Evolutionary conservation across 2,329 filamentous ascomycete species (phyloP), one percentile per base, ranked within the genome.

Genomic region (Parascedosporium putredinis): DNA sequence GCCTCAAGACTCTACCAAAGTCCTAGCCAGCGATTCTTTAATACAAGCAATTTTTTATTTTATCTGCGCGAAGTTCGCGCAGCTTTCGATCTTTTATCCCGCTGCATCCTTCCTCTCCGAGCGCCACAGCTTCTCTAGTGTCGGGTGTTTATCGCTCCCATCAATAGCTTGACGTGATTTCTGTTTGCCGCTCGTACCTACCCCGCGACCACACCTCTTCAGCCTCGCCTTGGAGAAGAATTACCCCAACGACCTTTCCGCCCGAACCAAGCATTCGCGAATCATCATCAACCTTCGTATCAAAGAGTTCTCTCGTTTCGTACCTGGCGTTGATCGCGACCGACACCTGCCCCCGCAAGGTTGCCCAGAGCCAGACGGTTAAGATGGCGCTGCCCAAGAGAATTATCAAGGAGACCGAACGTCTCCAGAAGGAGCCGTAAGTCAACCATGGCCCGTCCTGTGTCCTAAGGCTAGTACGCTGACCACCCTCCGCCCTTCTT

Each of bases 391-490:
- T 98, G 57, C 91, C 93, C 27, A 98, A 98, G 76, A 79, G 93
- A 64, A 98, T 98, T 63, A 79, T 97, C 63, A 98, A 98, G 72
- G 94, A 98, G 79, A 98, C 93, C 18, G 91, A 98, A 72, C 84
- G 93, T 63, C 79, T 98, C 58, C 90, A 95, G 81, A 87, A 88
- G 55, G 93, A 98, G 70, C 93, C 93, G 88, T 95, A 78, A 68
- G 87, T 56, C 20, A 23, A 42, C 20, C 38, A 9, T n/a, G n/a
- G n/a, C 38, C 18, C 7, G 23, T 10, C 20, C 33, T 20, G 33
- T 12, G 34, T 31, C 9, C 16, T 12, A 25, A 25, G 14, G 25
- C 18, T 33, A 34, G n/a, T 42, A 10, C 25, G n/a, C 18, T 33
- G 22, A 24, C 31, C 25, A 23, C 20, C 20, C n/a, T 29, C 12